phyloP scores from a whole-genome alignment of 179 eudicot species.

The Gypsophila paniculata region DNA sequence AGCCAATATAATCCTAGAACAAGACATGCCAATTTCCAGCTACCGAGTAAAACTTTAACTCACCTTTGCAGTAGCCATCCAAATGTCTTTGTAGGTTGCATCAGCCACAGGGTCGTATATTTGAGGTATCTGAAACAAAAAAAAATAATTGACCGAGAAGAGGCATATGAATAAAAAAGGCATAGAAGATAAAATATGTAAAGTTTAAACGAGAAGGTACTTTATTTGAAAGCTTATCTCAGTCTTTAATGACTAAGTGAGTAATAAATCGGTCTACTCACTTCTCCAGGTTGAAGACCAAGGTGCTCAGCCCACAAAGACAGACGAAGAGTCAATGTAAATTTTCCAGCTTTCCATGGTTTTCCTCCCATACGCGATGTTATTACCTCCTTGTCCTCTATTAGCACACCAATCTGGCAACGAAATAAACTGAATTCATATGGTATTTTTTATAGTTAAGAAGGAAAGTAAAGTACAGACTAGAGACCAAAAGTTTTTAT shows the following conservation, averaged over 20 bases:
- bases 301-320: constrained; percentile 97
- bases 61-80: constrained; percentile 99
- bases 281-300: constrained; percentile 81
- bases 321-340: constrained; percentile 75
- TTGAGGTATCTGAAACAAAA: constrained; percentile 42
- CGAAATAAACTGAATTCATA: background rate
- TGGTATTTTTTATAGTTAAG: background rate
- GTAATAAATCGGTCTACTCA: constrained; percentile 24
- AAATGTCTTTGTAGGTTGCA: constrained; percentile 84
- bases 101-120: constrained; percentile 86
- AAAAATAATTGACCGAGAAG: background rate
- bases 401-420: constrained; percentile 73
- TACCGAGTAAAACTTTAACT: constrained; percentile 27
- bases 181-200: background rate
- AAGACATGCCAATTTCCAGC: background rate
- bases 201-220: background rate
- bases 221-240: background rate
- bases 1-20: background rate
- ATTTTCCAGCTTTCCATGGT: constrained; percentile 94
- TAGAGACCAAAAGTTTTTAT: background rate
- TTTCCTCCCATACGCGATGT: constrained; percentile 80
- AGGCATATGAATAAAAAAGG: constrained; percentile 10
- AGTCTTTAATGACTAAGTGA: constrained; percentile 9
- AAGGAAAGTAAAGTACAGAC: background rate
- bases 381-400: constrained; percentile 87